phyloP scores from a whole-genome alignment of 2,329 filamentous ascomycete genomes.

The Westerdykella aurantiaca region DNA sequence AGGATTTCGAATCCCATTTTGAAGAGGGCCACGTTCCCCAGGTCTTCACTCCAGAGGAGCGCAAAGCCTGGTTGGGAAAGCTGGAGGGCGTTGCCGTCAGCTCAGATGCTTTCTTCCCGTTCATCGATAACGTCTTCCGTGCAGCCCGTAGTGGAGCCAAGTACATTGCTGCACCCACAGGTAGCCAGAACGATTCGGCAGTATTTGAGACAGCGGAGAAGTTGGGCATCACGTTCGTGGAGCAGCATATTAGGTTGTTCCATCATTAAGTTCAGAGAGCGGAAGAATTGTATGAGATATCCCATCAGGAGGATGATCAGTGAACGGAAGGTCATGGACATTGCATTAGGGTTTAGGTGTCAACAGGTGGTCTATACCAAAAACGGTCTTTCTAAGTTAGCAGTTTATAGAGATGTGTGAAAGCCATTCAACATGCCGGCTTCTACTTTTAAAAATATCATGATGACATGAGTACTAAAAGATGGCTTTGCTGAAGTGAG shows the following conservation, averaged over 20 bases:
- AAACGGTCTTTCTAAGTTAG: background rate
- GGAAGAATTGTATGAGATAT: background rate
- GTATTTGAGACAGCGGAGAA: slow-evolving; percentile 89
- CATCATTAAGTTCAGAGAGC: slow-evolving; percentile 64
- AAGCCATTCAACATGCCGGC: slow-evolving; percentile 3
- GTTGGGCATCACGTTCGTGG: slow-evolving; percentile 86
- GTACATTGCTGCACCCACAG: slow-evolving; percentile 89
- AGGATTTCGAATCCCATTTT: slow-evolving; percentile 82
- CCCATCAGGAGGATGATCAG: background rate
- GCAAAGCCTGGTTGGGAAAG: slow-evolving; percentile 77
- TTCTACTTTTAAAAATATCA: background rate
- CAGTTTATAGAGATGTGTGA: background rate
- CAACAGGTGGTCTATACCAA: slow-evolving; percentile 1
- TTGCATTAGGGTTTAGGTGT: background rate
- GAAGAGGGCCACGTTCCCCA: slow-evolving; percentile 68
- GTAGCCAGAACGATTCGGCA: slow-evolving; percentile 76
- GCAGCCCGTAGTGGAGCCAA: slow-evolving; percentile 83
- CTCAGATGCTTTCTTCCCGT: slow-evolving; percentile 97
- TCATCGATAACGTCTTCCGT: slow-evolving; percentile 96
- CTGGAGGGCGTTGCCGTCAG: slow-evolving; percentile 77
- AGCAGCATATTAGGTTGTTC: slow-evolving; percentile 91
- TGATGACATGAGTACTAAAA: background rate
- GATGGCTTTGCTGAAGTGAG: background rate
- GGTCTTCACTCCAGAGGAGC: slow-evolving; percentile 77
- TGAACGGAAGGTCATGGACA: background rate